Evolutionary conservation across 2,329 filamentous ascomycete genomes (phyloP).

Genomic region (Apiospora koreana): DNA sequence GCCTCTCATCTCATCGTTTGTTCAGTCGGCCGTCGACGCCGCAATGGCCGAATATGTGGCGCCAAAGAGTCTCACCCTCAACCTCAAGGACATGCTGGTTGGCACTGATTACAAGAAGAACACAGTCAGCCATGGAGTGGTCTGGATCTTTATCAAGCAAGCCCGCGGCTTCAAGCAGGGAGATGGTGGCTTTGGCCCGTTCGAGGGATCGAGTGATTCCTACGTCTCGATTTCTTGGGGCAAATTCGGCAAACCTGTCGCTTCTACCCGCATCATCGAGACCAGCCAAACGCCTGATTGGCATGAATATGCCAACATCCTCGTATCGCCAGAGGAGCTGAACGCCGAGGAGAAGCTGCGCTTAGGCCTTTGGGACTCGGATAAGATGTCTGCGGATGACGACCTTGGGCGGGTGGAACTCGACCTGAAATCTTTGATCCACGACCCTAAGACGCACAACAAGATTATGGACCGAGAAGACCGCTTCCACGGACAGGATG

Average conservation of each 20-base stretch:
- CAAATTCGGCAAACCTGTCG: constrained; percentile 72
- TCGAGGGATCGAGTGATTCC: constrained; percentile 66
- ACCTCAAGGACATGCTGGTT: constrained; percentile 75
- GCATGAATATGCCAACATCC: constrained; percentile 70
- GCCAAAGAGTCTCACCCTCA: constrained; percentile 71
- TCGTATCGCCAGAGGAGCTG: constrained; percentile 70
- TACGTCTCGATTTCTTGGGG: constrained; percentile 76
- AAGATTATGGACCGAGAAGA: constrained; percentile 65
- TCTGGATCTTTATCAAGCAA: constrained; percentile 66
- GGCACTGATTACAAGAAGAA: constrained; percentile 81
- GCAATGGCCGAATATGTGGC: constrained; percentile 76
- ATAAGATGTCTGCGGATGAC: constrained; percentile 71
- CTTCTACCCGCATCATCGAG: constrained; percentile 64
- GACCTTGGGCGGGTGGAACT: constrained; percentile 74
- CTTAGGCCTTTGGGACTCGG: constrained; percentile 72
- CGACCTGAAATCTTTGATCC: constrained; percentile 66
- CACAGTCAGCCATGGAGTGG: constrained; percentile 62
- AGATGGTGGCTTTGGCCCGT: constrained; percentile 61
- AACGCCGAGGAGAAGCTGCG: constrained; percentile 71
- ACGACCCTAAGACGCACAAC: constrained; percentile 57
- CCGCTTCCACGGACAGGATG: constrained; percentile 64
- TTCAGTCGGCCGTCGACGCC: constrained; percentile 73
- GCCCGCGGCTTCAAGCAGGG: constrained; percentile 73
- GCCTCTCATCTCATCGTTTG: constrained; percentile 73
- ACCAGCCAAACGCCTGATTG: constrained; percentile 69